Base-by-base conservation (phyloP, 1,139 yeast species). In the Scheffersomyces titani region DNA sequence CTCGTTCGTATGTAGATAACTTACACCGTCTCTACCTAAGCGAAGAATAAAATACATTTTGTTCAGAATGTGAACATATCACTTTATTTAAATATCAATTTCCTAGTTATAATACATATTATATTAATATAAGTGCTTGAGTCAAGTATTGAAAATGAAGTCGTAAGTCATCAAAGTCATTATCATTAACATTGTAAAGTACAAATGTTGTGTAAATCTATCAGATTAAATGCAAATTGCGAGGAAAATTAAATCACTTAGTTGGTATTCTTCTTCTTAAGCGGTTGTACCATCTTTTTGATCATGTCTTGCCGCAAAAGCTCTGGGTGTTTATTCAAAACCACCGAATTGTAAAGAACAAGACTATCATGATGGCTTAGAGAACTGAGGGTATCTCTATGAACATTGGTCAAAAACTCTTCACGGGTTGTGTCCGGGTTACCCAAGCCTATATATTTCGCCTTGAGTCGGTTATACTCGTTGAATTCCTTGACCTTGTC, bases 321-420 rank as follows among this genome's bases (percentile, higher is more conserved):
- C 40, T 73, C 76, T 54, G 80, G 82, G 40, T 89, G 84, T 62
- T 84, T 81, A 53, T 84, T 86, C 53, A 80, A 69, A 0, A 88
- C 90, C 7, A 89, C 68, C n/a, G 96, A 76, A 54, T 88, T 78
- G 66, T 90, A 90, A 61, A 86, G 84, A 51, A 91, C 70, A 55
- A 89, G 60, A 3, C 85, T 83, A 19, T 87, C 85, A 69, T 93
- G 97, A 30, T 90, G 89, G 24, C 86, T 82, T 54, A 91, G 71
- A 19, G 90, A 81, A 1, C 92, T 83, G 61, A 87, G 85, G 0
- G 96, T 86, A 68, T 96, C 98, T 61, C 90, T 77, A 53, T 86
- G 87, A 1, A 90, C 81, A 61, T 89, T 89, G 9, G 80, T 70
- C 62, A 84, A 69, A 80, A 88, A 87, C 63, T 74, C 72, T 70